Evolutionary conservation across 2,329 filamentous ascomycete species (phyloP).

Genomic region (Zymoseptoria crescenta): DNA sequence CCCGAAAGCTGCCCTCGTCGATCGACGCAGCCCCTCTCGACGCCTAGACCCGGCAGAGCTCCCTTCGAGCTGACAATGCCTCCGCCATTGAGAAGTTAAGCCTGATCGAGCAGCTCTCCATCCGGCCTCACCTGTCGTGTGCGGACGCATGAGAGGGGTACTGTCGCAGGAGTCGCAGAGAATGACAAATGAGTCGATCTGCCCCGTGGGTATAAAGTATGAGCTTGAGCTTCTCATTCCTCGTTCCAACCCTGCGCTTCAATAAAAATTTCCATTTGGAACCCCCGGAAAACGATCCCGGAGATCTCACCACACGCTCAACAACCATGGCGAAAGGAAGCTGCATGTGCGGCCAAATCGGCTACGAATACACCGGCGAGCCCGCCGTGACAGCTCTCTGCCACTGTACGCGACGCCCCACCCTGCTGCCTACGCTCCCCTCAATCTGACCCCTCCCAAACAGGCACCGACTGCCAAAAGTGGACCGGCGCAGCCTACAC

Average conservation of each 20-base stretch:
- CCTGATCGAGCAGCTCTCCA: neutral
- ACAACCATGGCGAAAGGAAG: slow-evolving; percentile 21
- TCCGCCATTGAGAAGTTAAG: neutral
- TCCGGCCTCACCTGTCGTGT: neutral
- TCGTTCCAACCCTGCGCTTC: no score
- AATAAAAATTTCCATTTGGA: neutral
- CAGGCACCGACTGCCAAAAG: slow-evolving; percentile 46
- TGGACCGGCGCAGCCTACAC: slow-evolving; percentile 49
- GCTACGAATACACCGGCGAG: slow-evolving; percentile 26
- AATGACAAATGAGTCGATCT: neutral
- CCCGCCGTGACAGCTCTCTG: slow-evolving; percentile 39
- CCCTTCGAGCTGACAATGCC: neutral
- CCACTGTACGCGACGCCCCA: slow-evolving; percentile 10
- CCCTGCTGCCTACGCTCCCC: slow-evolving; percentile 29
- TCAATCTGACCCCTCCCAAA: neutral
- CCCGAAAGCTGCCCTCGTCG: neutral
- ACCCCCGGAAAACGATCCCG: neutral
- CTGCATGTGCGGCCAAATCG: slow-evolving; percentile 25
- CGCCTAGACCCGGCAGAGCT: neutral
- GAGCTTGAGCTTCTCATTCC: neutral
- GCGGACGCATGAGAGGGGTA: neutral
- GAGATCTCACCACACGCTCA: neutral
- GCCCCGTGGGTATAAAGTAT: neutral
- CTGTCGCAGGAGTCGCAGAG: neutral
- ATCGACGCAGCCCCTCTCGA: neutral